Base-by-base conservation (phyloP, 257 asterid genomes). In the Nicotiana noctiflora region DNA sequence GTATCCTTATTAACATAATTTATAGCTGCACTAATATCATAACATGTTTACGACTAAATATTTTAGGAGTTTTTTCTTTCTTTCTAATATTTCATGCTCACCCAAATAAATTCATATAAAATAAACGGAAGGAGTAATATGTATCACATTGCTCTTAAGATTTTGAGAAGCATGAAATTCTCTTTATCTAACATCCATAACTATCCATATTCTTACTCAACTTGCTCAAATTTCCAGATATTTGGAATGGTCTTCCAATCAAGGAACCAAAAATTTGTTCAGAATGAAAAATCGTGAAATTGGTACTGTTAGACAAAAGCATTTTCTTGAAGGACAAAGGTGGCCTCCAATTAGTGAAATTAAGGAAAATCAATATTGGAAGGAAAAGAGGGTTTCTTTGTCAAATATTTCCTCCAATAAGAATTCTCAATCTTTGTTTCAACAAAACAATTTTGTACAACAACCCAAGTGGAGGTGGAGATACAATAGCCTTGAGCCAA, bases 271-370 rank as follows among this genome's bases (percentile, higher is more conserved):
- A 40, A 63, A 63, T 61, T 23, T 61, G 2, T 25, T 12, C 5
- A 63, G 40, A 63, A 63, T 2, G 44, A 63, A 63, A 63, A 44
- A 44, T 25, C 34, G 44, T 70, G 57, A 67, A 40, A 85, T 60
- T 40, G 79, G 81, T 70, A 93, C 91, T 5, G 53, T 82, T 7
- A 83, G 89, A 77, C 89, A 90, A 14, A 87, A 82, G 56, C 88
- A 83, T 27, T 84, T 90, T 83, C 87, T 83, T 75, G 94, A 89
- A 85, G 97, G 87, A 76, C 90, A 90, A 85, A 86, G 90, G 84
- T 90, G 97, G 92, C 89, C 94, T 34, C 89, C 90, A 2, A 59
- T 34, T 34, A 34, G 81, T 67, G 88, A 90, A 52, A 18, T 88
- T 34, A 72, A 84, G 31, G 83, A 65, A 74, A 83, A 84, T 70